Conservation (phyloP, 768 basidiomycete genomes). For the Xerocomus potaroensis region DNA sequence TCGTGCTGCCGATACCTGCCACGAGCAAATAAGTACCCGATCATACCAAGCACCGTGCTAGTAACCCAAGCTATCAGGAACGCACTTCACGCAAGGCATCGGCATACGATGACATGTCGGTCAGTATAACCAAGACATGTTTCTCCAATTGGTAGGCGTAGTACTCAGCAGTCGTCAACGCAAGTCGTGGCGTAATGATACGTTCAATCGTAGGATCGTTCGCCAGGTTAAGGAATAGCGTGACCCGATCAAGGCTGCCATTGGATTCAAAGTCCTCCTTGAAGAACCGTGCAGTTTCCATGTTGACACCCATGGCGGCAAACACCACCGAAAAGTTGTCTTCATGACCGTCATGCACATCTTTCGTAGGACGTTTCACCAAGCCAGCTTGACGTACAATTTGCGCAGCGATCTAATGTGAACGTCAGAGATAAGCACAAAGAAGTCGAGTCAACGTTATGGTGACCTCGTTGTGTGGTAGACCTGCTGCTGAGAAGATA, state of each 20-base stretch:
- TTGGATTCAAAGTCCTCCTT: slow-evolving; percentile 99
- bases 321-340: slow-evolving; percentile 99
- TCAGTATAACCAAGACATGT: slow-evolving; percentile 98
- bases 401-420: slow-evolving; percentile 90
- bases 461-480: slow-evolving; percentile 94
- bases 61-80: slow-evolving; percentile 22
- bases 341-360: slow-evolving; percentile 97
- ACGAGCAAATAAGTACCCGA: slow-evolving; percentile 9
- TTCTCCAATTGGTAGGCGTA: slow-evolving; percentile 99
- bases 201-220: slow-evolving; percentile 99
- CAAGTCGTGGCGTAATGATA: slow-evolving; percentile 98
- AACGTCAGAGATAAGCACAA: slow-evolving; percentile 21
- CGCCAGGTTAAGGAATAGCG: slow-evolving; percentile 96
- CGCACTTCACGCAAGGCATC: slow-evolving; percentile 90
- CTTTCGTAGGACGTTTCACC: slow-evolving; percentile 94
- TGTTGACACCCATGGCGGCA: slow-evolving; percentile 99
- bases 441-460: slow-evolving; percentile 19
- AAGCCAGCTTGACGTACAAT: slow-evolving; percentile 99
- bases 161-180: slow-evolving; percentile 97
- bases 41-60: neutral
- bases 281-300: slow-evolving; percentile 99
- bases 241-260: slow-evolving; percentile 94
- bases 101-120: slow-evolving; percentile 98
- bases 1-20: slow-evolving; percentile 86
- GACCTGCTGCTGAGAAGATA: slow-evolving; percentile 97